Conservation (phyloP, 129 eudicot species). For the Deinandra increscens region DNA sequence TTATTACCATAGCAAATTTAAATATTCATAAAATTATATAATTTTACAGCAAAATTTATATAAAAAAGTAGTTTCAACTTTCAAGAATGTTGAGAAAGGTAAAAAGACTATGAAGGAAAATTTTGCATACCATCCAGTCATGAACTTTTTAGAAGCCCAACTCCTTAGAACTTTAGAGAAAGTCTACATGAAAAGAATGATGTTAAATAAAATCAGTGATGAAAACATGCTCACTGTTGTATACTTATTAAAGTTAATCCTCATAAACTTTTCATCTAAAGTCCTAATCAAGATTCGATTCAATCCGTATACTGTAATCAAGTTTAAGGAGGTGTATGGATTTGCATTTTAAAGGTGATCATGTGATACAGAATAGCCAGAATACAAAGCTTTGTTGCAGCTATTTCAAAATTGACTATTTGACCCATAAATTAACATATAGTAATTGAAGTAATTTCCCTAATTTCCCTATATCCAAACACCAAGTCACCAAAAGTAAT, state of each 20-base stretch:
- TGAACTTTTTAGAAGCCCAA: conserved; percentile 93
- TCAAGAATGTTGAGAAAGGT: neutral
- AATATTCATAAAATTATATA: neutral
- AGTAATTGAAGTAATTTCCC: neutral
- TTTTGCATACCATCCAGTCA: conserved; percentile 88
- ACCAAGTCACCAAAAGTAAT: neutral
- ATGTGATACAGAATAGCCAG: neutral
- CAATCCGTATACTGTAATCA: too few species aligned
- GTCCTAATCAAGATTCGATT: too few species aligned
- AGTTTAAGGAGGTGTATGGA: neutral
- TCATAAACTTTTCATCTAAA: conserved; percentile 12
- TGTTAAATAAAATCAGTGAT: neutral
- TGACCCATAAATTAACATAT: neutral
- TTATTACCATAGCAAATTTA: neutral
- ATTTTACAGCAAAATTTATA: neutral
- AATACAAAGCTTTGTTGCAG: neutral
- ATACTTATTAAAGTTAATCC: neutral
- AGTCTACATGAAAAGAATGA: conserved; percentile 47
- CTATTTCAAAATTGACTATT: neutral
- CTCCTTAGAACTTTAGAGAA: conserved; percentile 74
- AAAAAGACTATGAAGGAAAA: conserved; percentile 11
- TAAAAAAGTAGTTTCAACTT: neutral
- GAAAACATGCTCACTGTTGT: neutral
- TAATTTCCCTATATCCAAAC: neutral
- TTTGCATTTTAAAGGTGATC: neutral